A percentile compares a stretch with the other conserved stretches of the same genome.
phyloP scores from a whole-genome alignment of 1,284 basidiomycete species.

The Marasmius tenuissimus region DNA sequence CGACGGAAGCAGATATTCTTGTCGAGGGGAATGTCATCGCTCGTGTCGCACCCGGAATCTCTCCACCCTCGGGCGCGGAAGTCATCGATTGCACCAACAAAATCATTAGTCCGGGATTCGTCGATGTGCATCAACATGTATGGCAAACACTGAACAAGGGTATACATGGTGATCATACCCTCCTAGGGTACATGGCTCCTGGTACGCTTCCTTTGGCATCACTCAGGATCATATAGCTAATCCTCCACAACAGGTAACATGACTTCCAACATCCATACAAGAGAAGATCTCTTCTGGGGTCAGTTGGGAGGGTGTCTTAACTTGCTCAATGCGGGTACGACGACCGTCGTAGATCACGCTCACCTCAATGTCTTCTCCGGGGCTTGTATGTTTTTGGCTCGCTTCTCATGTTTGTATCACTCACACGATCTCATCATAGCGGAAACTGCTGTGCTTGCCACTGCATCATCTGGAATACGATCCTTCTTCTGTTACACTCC shows the following conservation, averaged over 20 bases:
- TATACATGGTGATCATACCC: conserved; percentile 8
- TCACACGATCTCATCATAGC: neutral
- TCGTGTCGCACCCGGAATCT: conserved; percentile 19
- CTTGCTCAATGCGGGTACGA: conserved; percentile 11
- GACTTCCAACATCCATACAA: conserved; percentile 1
- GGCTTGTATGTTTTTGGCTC: conserved; percentile 2
- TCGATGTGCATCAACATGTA: conserved; percentile 16
- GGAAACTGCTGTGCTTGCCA: conserved; percentile 4
- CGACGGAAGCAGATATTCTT: neutral
- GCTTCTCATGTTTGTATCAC: neutral
- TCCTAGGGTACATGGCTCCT: conserved; percentile 12
- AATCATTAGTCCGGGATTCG: conserved; percentile 11
- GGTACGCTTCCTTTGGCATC: conserved; percentile 2
- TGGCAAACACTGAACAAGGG: conserved; percentile 16
- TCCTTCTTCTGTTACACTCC: conserved; percentile 13
- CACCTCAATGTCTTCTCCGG: conserved; percentile 10
- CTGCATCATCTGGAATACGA: conserved; percentile 11
- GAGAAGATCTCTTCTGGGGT: conserved; percentile 16
- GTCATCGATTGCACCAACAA: conserved; percentile 60
- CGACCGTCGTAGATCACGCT: conserved; percentile 16
- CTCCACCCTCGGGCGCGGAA: conserved; percentile 40
- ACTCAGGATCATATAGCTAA: neutral
- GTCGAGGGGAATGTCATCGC: neutral
- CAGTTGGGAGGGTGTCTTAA: conserved; percentile 14
- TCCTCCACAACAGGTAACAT: neutral